A percentile compares a stretch with the other conserved stretches of the same genome.
phyloP scores from a whole-genome alignment of 2,329 filamentous ascomycete genomes.

The Diaporthe batatas region DNA sequence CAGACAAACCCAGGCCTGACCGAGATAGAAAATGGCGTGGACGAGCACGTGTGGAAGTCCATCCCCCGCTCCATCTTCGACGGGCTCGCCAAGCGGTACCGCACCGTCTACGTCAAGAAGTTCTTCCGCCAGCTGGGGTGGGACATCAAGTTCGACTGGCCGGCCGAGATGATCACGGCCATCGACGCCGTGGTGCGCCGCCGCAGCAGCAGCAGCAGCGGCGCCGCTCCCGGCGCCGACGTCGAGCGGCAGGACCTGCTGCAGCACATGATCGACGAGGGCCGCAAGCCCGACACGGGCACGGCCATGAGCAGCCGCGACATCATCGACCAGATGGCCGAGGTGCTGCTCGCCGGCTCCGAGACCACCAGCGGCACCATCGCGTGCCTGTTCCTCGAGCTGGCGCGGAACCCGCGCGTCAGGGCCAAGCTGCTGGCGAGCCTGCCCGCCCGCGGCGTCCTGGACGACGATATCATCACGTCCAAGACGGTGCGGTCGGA shows the following conservation, averaged over 20 bases:
- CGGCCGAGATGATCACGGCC: constrained; percentile 42
- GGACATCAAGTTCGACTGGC: constrained; percentile 45
- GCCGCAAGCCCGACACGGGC: constrained; percentile 37
- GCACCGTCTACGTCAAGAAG: constrained; percentile 44
- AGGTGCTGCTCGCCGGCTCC: constrained; percentile 48
- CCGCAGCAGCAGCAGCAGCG: no score
- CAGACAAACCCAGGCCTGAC: constrained; percentile 45
- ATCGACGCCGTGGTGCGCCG: constrained; percentile 40
- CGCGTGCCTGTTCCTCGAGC: constrained; percentile 47
- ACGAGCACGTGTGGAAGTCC: constrained; percentile 43
- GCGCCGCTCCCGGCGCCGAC: no score
- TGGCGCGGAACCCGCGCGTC: constrained; percentile 45
- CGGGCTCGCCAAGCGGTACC: constrained; percentile 41
- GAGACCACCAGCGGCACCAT: constrained; percentile 48
- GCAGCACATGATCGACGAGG: constrained; percentile 44
- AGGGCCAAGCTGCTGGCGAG: constrained; percentile 41
- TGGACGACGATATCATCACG: constrained; percentile 27
- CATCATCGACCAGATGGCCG: constrained; percentile 39
- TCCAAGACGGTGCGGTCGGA: constrained; percentile 58
- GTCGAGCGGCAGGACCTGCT: constrained; percentile 41
- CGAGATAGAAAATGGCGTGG: constrained; percentile 42
- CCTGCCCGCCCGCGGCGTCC: not conserved
- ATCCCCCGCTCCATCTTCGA: constrained; percentile 44
- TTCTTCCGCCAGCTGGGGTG: constrained; percentile 41
- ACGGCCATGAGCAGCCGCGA: constrained; percentile 42